Evolutionary conservation across 805 yeast genomes (phyloP).

Genomic region (Suhomyces xylopsoci): DNA sequence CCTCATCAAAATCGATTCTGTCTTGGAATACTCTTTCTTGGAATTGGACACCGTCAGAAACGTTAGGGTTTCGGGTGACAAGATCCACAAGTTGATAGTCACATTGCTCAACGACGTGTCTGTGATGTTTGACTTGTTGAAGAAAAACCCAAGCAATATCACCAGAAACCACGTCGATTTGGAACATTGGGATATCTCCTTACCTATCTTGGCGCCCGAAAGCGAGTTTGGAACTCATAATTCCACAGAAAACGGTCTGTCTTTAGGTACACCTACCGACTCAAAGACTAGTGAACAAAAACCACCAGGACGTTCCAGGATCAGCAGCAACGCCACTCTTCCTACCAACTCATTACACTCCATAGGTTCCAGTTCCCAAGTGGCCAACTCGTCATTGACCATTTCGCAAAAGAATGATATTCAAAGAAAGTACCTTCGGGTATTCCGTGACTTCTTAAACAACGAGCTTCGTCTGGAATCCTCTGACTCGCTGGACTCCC

Average conservation of each 20-base stretch:
- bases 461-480: slow-evolving; percentile 22
- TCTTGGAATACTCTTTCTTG: slow-evolving; percentile 15
- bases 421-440: slow-evolving; percentile 38
- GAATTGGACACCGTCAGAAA: neutral
- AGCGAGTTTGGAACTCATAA: slow-evolving; percentile 8
- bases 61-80: slow-evolving; percentile 5
- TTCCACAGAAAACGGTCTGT: neutral
- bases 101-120: slow-evolving; percentile 32
- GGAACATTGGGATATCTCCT: slow-evolving; percentile 44
- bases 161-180: slow-evolving; percentile 42
- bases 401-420: slow-evolving; percentile 25
- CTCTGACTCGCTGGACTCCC: neutral
- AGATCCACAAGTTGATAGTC: slow-evolving; percentile 19
- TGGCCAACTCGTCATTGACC: slow-evolving; percentile 13
- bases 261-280: slow-evolving; percentile 1
- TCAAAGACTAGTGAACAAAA: neutral
- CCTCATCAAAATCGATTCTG: slow-evolving; percentile 41
- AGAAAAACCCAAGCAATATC: slow-evolving; percentile 32
- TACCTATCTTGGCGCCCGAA: slow-evolving; percentile 26
- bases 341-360: neutral
- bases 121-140: slow-evolving; percentile 29
- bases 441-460: slow-evolving; percentile 35
- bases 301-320: neutral
- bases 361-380: neutral
- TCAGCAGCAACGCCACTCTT: neutral